Base-by-base conservation (phyloP, 441 rosid species). In the Geranium incanum region DNA sequence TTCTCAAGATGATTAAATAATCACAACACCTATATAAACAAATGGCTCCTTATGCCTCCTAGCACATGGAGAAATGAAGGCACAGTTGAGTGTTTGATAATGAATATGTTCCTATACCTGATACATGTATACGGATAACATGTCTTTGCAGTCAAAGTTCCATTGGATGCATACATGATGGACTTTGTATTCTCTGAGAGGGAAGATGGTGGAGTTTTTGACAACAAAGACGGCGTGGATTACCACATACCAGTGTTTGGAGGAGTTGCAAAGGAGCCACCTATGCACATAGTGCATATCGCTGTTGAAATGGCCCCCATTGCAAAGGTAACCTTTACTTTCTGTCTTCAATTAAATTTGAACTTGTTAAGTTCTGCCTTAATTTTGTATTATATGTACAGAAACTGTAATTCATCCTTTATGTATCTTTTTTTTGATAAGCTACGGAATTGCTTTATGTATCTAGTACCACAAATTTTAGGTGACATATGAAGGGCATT, bases 231-330 rank as follows among this genome's bases (percentile, higher is more conserved):
- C 78, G 85, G 93, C 64, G 81, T 77, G 88, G 99, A 95, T 83
- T 95, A 95, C 78, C 99, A 90, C 74, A 68, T 88, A 78, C 98
- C 98, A 4, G 90, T 90, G 11, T 68, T 82, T 73, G 98, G 91
- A 75, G 97, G 95, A 75, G 79, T 87, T 48, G 79, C 73, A 7
- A 91, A 86, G 82, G 98, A 92, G 79, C 93, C 98, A 63, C 98
- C 99, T 59, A 81, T 91, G 88, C 89, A 92, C 74, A 76, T 95
- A 76, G 96, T 95, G 71, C 99, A 95, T 81, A 82, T 95, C 71
- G 85, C 95, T 78, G 97, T 95, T 74, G 98, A 95, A 86, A 92
- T 95, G 98, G 99, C 99, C 57, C 99, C 97, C 60, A 86, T 95
- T 59, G 99, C 98, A 38, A 95, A 92, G 98, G 50, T 16, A 57